Conservation (phyloP, 1,284 basidiomycete species). For the Cerrena zonata region DNA sequence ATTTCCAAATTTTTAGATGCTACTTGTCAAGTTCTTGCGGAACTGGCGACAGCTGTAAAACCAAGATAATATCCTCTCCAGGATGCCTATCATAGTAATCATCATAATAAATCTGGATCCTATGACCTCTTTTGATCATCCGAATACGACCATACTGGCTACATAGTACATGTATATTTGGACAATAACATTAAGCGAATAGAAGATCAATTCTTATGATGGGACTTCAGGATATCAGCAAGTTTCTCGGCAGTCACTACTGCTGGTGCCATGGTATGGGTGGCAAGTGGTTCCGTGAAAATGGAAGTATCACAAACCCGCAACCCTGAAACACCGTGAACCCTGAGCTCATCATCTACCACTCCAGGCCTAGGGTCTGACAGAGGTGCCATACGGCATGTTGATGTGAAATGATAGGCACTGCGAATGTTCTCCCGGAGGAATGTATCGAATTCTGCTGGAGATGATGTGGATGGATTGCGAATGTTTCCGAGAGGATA, state of each 20-base stretch:
- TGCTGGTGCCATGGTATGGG: conserved; percentile 33
- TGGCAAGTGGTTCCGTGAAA: conserved; percentile 33
- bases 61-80: too few relatives aligned
- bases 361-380: conserved; percentile 32
- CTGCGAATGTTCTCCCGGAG: conserved; percentile 20
- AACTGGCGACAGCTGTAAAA: too few relatives aligned
- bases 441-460: conserved; percentile 26
- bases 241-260: conserved; percentile 35
- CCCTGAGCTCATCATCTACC: conserved; percentile 42
- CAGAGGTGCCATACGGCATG: conserved; percentile 35
- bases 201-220: too few relatives aligned
- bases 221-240: conserved; percentile 15
- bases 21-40: too few relatives aligned
- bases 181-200: too few relatives aligned
- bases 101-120: too few relatives aligned
- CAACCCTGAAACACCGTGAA: conserved; percentile 41
- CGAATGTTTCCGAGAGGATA: conserved; percentile 27
- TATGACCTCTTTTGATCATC: too few relatives aligned
- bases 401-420: conserved; percentile 33
- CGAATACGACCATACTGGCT: too few relatives aligned
- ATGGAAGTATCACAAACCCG: conserved; percentile 37
- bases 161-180: too few relatives aligned
- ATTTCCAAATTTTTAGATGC: too few relatives aligned
- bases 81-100: too few relatives aligned
- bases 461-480: conserved; percentile 18